Conservation (phyloP, 2,329 filamentous ascomycete genomes). For the Trichoderma atrobrunneum region DNA sequence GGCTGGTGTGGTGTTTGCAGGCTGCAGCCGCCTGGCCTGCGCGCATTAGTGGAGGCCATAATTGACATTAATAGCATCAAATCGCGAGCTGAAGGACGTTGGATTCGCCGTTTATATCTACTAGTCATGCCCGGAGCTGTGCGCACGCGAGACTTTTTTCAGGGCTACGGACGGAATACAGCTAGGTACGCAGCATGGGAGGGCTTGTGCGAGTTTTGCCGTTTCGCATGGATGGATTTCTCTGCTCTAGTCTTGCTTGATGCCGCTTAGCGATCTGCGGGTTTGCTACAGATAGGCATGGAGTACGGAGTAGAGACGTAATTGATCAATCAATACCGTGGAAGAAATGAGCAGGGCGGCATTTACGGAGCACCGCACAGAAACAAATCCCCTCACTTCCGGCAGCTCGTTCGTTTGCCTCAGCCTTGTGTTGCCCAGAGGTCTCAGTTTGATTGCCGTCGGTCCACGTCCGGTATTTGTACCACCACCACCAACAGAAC, state of each 20-base stretch:
- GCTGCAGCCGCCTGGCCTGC: neutral
- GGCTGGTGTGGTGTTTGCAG: neutral
- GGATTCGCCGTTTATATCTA: neutral
- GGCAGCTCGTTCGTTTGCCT: neutral
- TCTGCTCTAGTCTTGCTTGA: neutral
- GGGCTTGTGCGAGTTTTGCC: neutral
- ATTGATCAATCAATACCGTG: neutral
- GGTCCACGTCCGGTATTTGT: neutral
- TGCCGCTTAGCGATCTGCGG: neutral
- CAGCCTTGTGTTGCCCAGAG: neutral
- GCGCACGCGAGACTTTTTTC: neutral
- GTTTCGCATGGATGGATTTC: neutral
- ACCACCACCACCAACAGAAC: neutral
- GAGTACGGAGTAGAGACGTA: neutral
- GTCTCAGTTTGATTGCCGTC: constrained; percentile 4
- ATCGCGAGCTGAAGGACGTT: neutral
- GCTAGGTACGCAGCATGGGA: neutral
- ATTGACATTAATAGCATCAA: neutral
- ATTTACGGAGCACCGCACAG: neutral
- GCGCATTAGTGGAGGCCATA: neutral
- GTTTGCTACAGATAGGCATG: neutral
- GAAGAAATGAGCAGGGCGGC: neutral
- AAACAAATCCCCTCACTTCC: neutral
- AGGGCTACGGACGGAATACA: neutral
- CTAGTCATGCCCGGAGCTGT: neutral